Evolutionary conservation across 2,329 filamentous ascomycete species (phyloP), one percentile per base, ranked within the genome.

Genomic region (Talaromyces sp.): DNA sequence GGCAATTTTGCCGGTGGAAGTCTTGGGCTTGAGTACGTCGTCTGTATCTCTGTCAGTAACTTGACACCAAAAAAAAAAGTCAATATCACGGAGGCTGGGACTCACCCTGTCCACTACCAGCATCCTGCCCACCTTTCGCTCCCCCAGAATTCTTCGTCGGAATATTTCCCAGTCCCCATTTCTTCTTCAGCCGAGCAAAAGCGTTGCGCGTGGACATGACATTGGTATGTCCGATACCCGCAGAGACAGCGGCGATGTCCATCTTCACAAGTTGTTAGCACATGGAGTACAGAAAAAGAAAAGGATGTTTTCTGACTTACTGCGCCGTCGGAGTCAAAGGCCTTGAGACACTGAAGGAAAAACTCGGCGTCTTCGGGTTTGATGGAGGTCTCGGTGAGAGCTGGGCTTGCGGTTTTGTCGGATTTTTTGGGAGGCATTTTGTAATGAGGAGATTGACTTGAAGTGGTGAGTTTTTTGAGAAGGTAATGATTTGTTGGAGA

Each of bases 361-460:
- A 60, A 60, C 5, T 48, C 27, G 2, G 50, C 38, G 1, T 60
- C 59, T 6, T 60, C 59, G 17, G 59, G 59, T 26, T 57, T 57
- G 26, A 57, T 29, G 7, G 41, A 17, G 41, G 5, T 31, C 9
- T 27, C 21, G 17, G 17, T 17, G 11, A 32, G 27, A 52, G 41
- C 54, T 4, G 8, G 14, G 29, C 24, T n/a, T 8, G n/a, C 27
- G n/a, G 11, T n/a, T 2, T 8, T 43, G 17, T 21, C 24, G 31
- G 32, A 27, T 43, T 60, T 60, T 46, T 60, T 60, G 12, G 59
- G 54, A 50, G 59, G 59, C 59, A 60, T 60, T 19, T 60, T 43
- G 11, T 6, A 1, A 38, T 31, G 7, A n/a, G 10, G 8, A 41
- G 19, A 54, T n/a, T 7, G 19, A 43, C 41, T 43, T 14, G 17